Percentiles rank a stretch among this genome's conserved stretches.
Evolutionary conservation across 73 alveolate genomes (phyloP).

Genomic region (Blepharisma stoltei): DNA sequence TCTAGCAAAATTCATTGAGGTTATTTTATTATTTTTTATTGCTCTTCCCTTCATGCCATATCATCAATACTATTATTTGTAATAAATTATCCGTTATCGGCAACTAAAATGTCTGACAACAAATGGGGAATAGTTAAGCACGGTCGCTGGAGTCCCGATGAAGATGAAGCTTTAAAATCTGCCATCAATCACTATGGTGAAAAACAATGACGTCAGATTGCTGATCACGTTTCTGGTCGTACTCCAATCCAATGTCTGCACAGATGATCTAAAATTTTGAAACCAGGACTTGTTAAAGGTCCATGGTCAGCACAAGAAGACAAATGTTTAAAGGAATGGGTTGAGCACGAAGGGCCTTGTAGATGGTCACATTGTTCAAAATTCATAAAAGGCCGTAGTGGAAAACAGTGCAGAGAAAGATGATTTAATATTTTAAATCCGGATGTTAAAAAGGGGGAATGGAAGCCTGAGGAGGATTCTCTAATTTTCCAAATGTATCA

Average conservation of each 20-base stretch:
- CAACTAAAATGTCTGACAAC: background rate
- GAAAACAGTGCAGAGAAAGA: slow-evolving; percentile 95
- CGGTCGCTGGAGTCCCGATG: slow-evolving; percentile 33
- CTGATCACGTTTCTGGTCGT: slow-evolving; percentile 67
- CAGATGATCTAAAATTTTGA: slow-evolving; percentile 77
- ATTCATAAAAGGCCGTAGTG: slow-evolving; percentile 71
- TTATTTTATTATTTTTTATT: no score
- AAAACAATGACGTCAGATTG: slow-evolving; percentile 64
- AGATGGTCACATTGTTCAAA: slow-evolving; percentile 71
- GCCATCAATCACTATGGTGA: slow-evolving; percentile 45
- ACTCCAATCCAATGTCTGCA: slow-evolving; percentile 78
- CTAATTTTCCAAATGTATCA: slow-evolving; percentile 60
- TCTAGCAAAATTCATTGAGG: no score
- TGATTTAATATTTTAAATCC: slow-evolving; percentile 95
- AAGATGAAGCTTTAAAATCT: slow-evolving; percentile 28
- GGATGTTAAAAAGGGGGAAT: slow-evolving; percentile 79
- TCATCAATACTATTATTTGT: no score
- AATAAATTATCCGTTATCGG: slow-evolving; percentile 1
- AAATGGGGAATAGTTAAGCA: background rate
- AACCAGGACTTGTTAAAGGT: slow-evolving; percentile 85
- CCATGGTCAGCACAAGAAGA: slow-evolving; percentile 85
- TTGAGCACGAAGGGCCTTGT: slow-evolving; percentile 62
- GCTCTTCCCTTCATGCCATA: no score
- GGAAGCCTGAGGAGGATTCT: slow-evolving; percentile 83
- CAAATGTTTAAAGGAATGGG: slow-evolving; percentile 62